phyloP scores from a whole-genome alignment of 192 early-diverging fungal species.

The Linnemannia exigua region DNA sequence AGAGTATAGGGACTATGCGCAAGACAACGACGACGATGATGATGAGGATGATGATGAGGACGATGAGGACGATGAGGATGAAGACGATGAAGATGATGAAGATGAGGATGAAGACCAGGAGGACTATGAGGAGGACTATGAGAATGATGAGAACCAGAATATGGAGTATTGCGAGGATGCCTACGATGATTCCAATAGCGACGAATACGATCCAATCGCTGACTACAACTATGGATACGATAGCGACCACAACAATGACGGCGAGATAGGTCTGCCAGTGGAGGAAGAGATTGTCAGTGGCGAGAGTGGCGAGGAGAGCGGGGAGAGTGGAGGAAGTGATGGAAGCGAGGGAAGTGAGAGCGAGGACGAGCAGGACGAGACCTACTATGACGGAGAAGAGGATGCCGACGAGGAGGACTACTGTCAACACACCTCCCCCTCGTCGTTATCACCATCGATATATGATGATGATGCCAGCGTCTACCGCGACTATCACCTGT shows the following conservation, averaged over 20 bases:
- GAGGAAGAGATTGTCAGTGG: background rate
- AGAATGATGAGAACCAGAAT: background rate
- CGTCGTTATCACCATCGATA: background rate
- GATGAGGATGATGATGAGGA: conserved; percentile 3
- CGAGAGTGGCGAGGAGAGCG: background rate
- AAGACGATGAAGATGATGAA: conserved; percentile 11
- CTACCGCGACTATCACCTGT: background rate
- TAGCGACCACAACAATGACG: background rate
- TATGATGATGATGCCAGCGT: background rate
- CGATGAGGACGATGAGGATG: conserved; percentile 6
- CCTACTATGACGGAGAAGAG: background rate
- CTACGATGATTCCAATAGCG: background rate
- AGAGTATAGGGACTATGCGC: background rate
- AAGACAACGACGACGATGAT: background rate
- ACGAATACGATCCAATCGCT: conserved; percentile 14
- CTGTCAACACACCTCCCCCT: background rate
- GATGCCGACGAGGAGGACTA: background rate
- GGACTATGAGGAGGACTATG: background rate
- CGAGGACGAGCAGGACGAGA: background rate
- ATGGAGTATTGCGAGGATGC: background rate
- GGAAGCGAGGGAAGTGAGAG: background rate
- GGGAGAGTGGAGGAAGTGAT: too few relatives aligned
- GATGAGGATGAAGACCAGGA: background rate
- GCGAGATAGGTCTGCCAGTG: background rate
- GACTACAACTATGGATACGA: background rate